Evolutionary conservation across 169 alveolate species (phyloP).

Genomic region (Plasmodium knowlesi): DNA sequence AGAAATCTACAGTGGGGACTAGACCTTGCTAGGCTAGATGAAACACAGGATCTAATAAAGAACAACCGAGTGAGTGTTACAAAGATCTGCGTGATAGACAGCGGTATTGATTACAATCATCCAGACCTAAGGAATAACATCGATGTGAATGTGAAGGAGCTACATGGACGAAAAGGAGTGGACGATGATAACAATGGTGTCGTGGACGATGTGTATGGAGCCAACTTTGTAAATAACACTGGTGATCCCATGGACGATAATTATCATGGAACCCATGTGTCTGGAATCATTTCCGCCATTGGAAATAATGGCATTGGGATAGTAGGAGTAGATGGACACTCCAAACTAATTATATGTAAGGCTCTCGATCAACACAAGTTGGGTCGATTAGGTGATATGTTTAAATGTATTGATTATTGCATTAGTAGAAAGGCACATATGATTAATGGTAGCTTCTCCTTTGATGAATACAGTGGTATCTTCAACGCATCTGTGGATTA

Average conservation of each 20-base stretch:
- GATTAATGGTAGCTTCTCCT: slow-evolving; percentile 77
- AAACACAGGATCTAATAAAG: slow-evolving; percentile 13
- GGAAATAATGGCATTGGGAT: slow-evolving; percentile 31
- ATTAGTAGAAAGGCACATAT: slow-evolving; percentile 64
- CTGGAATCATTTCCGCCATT: slow-evolving; percentile 81
- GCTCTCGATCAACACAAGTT: slow-evolving; percentile 80
- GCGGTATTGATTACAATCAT: slow-evolving; percentile 89
- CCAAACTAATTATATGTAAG: slow-evolving; percentile 75
- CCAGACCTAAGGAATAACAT: slow-evolving; percentile 85
- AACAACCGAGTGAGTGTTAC: not conserved
- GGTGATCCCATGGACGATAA: slow-evolving; percentile 85
- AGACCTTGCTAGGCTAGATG: slow-evolving; percentile 68
- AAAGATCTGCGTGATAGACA: slow-evolving; percentile 85
- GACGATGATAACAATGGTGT: slow-evolving; percentile 86
- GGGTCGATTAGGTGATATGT: slow-evolving; percentile 79
- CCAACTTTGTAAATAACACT: slow-evolving; percentile 78
- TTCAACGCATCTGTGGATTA: slow-evolving; percentile 33
- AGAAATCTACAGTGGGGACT: slow-evolving; percentile 69
- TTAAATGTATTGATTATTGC: slow-evolving; percentile 79
- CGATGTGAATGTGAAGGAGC: slow-evolving; percentile 84
- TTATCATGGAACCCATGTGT: slow-evolving; percentile 89
- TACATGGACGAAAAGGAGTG: slow-evolving; percentile 80
- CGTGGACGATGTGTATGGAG: slow-evolving; percentile 87
- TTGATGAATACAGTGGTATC: slow-evolving; percentile 56
- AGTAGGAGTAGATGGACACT: slow-evolving; percentile 62